A percentile compares a stretch with the other conserved stretches of the same genome.
Evolutionary conservation across 768 basidiomycete genomes (phyloP).

Genomic region (Hemileccinum impolitum): DNA sequence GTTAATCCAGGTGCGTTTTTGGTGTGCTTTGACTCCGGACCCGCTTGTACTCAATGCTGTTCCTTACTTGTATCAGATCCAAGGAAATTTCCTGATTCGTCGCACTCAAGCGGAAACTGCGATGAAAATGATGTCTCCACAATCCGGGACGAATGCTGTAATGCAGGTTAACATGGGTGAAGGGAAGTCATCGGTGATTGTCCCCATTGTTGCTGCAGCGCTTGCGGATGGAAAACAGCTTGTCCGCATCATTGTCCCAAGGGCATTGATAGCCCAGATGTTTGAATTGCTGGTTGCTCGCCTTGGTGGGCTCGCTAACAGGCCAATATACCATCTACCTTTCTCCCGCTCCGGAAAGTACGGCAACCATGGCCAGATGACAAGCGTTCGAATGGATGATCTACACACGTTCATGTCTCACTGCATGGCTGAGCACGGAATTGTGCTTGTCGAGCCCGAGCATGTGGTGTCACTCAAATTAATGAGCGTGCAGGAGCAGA

Average conservation of each 20-base stretch:
- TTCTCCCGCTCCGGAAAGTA: slow-evolving; percentile 18
- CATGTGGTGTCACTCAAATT: not conserved
- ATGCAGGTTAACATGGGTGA: too few species aligned
- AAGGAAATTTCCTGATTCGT: too few species aligned
- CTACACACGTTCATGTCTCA: slow-evolving; percentile 30
- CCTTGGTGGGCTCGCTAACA: slow-evolving; percentile 35
- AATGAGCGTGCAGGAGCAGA: not conserved
- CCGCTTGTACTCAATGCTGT: not conserved
- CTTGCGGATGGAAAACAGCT: slow-evolving; percentile 24
- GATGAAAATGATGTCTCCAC: not conserved
- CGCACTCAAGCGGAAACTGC: slow-evolving; percentile 13
- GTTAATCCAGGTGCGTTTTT: slow-evolving; percentile 36
- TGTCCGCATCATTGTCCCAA: slow-evolving; percentile 22
- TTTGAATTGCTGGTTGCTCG: slow-evolving; percentile 16
- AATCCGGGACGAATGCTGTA: not conserved
- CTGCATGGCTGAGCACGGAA: slow-evolving; percentile 21
- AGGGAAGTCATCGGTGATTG: not conserved
- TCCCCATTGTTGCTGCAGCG: slow-evolving; percentile 28
- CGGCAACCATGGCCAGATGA: not conserved
- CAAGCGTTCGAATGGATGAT: not conserved
- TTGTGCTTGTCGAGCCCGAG: not conserved
- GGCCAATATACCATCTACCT: not conserved
- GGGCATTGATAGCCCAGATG: not conserved
- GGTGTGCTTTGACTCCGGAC: not conserved
- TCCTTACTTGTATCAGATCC: not conserved